A percentile compares a stretch with the other conserved stretches of the same genome.
Evolutionary conservation across 139 green algal genomes (phyloP).

Genomic region (Chlorella sorokiniana): DNA sequence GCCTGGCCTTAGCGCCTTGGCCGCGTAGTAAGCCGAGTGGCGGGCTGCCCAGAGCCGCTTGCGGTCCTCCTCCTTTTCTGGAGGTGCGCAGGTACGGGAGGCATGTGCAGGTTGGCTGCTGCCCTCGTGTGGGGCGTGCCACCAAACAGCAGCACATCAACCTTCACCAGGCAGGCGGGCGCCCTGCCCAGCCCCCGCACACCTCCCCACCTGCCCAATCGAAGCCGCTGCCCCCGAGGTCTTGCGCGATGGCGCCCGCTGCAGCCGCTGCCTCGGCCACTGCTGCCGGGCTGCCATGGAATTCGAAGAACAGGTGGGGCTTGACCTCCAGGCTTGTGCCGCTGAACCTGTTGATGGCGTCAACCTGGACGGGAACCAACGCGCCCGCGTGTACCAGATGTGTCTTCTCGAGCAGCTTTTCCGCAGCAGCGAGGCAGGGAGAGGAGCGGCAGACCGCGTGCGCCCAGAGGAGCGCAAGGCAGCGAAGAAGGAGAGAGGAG

Average conservation of each 20-base stretch:
- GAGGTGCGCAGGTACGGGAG: slow-evolving; percentile 30
- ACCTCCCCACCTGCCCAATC: slow-evolving; percentile 7
- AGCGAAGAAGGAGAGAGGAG: too few relatives aligned
- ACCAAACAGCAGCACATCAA: not conserved
- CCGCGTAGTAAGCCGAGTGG: slow-evolving; percentile 59
- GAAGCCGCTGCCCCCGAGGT: slow-evolving; percentile 44
- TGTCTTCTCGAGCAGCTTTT: too few relatives aligned
- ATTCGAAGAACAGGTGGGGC: slow-evolving; percentile 77
- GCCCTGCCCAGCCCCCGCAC: not conserved
- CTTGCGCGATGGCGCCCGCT: slow-evolving; percentile 45
- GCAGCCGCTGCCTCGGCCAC: slow-evolving; percentile 36
- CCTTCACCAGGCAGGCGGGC: not conserved
- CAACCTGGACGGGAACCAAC: slow-evolving; percentile 23
- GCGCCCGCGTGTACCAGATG: too few relatives aligned
- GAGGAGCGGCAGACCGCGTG: too few relatives aligned
- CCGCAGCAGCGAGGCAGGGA: too few relatives aligned
- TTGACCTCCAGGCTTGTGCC: slow-evolving; percentile 42
- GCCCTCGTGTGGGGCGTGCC: too few relatives aligned
- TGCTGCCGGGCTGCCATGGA: slow-evolving; percentile 45
- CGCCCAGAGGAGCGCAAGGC: too few relatives aligned
- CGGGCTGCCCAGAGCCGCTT: slow-evolving; percentile 62
- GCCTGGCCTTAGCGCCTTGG: slow-evolving; percentile 38
- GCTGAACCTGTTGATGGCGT: slow-evolving; percentile 65
- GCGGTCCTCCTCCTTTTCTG: slow-evolving; percentile 51
- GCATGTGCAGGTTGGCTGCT: not conserved